A percentile compares a stretch with the other conserved stretches of the same genome.
Conservation (phyloP, 306 rosid species). For the Quillaja saponaria region DNA sequence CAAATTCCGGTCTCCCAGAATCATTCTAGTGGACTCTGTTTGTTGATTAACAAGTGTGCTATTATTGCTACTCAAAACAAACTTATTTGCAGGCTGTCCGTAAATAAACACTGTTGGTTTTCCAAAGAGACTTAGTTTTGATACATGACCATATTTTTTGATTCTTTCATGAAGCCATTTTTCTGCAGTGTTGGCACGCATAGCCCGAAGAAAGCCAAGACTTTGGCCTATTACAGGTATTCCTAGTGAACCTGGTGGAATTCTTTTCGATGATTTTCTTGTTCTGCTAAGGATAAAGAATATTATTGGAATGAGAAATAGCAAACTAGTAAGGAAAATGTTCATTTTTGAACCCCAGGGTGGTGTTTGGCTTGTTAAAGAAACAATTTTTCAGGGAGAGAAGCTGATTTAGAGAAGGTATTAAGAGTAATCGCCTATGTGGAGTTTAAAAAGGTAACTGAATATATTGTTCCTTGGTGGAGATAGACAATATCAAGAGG, state of each 20-base stretch:
- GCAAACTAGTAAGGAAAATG: constrained; percentile 18
- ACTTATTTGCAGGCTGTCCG: constrained; percentile 47
- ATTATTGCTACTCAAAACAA: constrained; percentile 29
- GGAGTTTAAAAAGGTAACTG: no score
- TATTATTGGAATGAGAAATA: constrained; percentile 43
- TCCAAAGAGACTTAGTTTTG: constrained; percentile 52
- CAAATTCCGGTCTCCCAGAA: constrained; percentile 41
- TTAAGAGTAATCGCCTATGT: neutral
- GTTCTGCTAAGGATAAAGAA: constrained; percentile 43
- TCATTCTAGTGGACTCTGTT: constrained; percentile 22
- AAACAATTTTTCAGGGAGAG: no score
- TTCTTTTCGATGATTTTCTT: constrained; percentile 40
- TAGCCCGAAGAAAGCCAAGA: constrained; percentile 52
- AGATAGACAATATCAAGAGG: no score
- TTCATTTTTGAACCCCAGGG: constrained; percentile 15
- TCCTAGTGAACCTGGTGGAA: constrained; percentile 86
- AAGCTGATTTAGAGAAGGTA: no score
- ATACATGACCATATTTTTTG: constrained; percentile 39
- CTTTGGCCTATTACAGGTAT: constrained; percentile 70
- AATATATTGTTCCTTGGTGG: no score
- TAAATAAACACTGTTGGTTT: constrained; percentile 48
- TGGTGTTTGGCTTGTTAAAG: neutral
- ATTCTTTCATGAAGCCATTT: constrained; percentile 50
- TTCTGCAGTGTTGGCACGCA: constrained; percentile 66
- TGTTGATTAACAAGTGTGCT: constrained; percentile 27